Conservation (phyloP, 306 rosid species). For the Spatholobus suberectus region DNA sequence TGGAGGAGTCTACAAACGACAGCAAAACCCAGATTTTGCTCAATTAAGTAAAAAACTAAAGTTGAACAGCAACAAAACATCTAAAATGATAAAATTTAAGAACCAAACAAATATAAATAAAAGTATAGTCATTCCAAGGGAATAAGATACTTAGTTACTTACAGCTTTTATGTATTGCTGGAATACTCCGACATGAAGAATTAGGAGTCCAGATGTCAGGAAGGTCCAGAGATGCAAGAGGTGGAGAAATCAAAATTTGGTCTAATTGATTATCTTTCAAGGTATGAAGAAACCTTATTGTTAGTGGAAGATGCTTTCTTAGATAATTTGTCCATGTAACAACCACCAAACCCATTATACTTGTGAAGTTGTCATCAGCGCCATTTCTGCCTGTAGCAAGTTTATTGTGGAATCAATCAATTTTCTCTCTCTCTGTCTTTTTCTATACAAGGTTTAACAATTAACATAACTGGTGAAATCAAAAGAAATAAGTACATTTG, state of each 20-base stretch:
- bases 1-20: not conserved
- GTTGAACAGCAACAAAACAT: conserved; percentile 17
- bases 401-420: not conserved
- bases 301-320: conserved; percentile 44
- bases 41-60: conserved; percentile 5
- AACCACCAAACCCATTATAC: conserved; percentile 50
- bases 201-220: conserved; percentile 74
- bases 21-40: conserved; percentile 19
- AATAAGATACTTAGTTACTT: conserved; percentile 44
- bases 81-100: conserved; percentile 7
- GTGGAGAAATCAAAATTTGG: conserved; percentile 70
- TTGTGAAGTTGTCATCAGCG: conserved; percentile 29
- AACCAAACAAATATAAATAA: conserved; percentile 27
- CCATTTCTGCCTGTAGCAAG: conserved; percentile 18
- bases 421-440: not conserved
- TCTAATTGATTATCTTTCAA: conserved; percentile 32
- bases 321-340: conserved; percentile 47
- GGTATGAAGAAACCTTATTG: conserved; percentile 50
- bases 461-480: not conserved
- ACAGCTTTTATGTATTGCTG: conserved; percentile 50
- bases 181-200: conserved; percentile 37
- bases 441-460: not conserved
- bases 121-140: conserved; percentile 20
- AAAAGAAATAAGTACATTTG: not conserved
- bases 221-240: conserved; percentile 76